A percentile compares a stretch with the other conserved stretches of the same genome.
Evolutionary conservation across 2,329 filamentous ascomycete species (phyloP).

Genomic region (Aspergillus japonicus): DNA sequence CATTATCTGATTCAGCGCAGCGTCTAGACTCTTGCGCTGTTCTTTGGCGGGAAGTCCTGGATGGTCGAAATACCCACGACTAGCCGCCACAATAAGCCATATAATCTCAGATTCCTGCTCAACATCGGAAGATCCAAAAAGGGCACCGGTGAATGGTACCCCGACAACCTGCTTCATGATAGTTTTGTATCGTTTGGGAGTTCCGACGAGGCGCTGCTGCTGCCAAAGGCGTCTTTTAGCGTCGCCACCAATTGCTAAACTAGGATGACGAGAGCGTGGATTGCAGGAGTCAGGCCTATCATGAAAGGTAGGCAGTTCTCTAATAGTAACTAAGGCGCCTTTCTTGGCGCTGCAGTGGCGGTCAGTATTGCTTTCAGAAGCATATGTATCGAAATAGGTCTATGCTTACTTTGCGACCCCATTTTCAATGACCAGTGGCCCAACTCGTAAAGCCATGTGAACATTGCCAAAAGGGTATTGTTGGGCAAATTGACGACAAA

Average conservation of each 20-base stretch:
- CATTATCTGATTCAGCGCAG: slow-evolving; percentile 1
- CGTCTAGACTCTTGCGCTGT: background rate
- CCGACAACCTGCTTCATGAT: slow-evolving; percentile 46
- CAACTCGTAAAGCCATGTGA: slow-evolving; percentile 43
- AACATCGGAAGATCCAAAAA: slow-evolving; percentile 8
- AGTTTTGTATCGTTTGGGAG: slow-evolving; percentile 37
- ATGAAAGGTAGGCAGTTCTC: slow-evolving; percentile 12
- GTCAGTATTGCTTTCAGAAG: background rate
- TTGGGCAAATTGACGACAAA: slow-evolving; percentile 29
- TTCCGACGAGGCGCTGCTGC: slow-evolving; percentile 5
- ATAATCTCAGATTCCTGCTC: slow-evolving; percentile 22
- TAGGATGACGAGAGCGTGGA: background rate
- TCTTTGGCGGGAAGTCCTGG: background rate
- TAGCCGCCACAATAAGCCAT: slow-evolving; percentile 1
- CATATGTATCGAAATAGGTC: background rate
- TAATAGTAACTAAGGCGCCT: slow-evolving; percentile 18
- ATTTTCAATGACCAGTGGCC: slow-evolving; percentile 44
- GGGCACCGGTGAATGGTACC: slow-evolving; percentile 33
- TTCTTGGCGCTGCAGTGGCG: slow-evolving; percentile 13
- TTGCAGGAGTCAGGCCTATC: background rate
- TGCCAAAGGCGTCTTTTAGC: slow-evolving; percentile 12
- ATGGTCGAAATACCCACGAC: slow-evolving; percentile 4
- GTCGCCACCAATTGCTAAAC: background rate
- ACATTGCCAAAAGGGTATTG: slow-evolving; percentile 42
- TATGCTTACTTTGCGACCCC: slow-evolving; percentile 38